Evolutionary conservation across 2,329 filamentous ascomycete genomes (phyloP), one percentile per base, ranked within the genome.

Genomic region (Tolypocladium cylindrosporum): DNA sequence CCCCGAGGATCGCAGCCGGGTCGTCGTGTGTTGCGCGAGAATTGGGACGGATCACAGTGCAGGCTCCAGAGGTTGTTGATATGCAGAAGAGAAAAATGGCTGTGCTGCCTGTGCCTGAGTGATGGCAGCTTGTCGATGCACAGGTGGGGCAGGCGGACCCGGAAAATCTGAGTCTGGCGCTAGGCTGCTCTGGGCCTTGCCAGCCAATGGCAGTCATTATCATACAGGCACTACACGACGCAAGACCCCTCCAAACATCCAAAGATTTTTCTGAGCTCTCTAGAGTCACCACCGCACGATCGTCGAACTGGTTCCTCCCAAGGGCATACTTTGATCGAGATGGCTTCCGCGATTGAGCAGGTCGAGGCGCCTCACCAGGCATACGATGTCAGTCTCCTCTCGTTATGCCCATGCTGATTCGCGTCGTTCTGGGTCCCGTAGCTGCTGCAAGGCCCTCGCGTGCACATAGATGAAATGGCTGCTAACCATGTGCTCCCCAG

Each of bases 401-500:
- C 31, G 6, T 37, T n/a, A 4, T 8, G 40, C 40, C 40, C 19
- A n/a, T 41, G 40, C 40, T 10, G 16, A 14, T 39, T 41, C 40
- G 16, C 40, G 40, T 8, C 40, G 40, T n/a, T n/a, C 19, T 41
- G 40, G 16, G 16, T 19, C 40, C 40, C 19, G 40, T 9, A 41
- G 40, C 40, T n/a, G 40, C 40, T 19, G 40, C 19, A 41, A 19
- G 16, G 16, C 40, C 40, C 40, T 41, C 40, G 40, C 9, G 9
- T 41, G 40, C 19, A 41, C 19, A 41, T 41, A 9, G 37, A 53
- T 37, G 48, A 19, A 34, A 36, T 39, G 27, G 7, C 16, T 24
- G 6, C 51, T 50, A n/a, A 56, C 21, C 27, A 19, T 31, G 37
- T 37, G 21, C 13, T 1, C 13, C 9, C 11, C 40, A 87, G 77